A percentile compares a stretch with the other conserved stretches of the same genome.
Conservation (phyloP, 176 grass and related monocot species). For the Zoysia pacifica region DNA sequence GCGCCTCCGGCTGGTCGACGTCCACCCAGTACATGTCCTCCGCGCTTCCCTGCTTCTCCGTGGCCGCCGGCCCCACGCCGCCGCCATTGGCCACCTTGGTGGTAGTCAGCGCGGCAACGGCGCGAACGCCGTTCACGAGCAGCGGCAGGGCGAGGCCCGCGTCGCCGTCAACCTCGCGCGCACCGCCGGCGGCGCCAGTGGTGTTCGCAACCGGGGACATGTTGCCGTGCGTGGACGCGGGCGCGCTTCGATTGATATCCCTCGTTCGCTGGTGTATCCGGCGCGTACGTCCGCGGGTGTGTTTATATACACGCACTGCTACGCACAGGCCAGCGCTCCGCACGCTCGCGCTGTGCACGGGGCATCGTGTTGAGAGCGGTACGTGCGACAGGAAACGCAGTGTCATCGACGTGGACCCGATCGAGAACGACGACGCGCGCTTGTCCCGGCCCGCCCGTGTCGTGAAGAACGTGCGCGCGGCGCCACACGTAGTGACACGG, state of each 20-base stretch:
- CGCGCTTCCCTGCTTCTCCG: not conserved
- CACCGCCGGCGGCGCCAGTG: not conserved
- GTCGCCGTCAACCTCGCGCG: not conserved
- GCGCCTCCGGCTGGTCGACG: not conserved
- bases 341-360: too few species aligned
- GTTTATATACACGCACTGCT: not conserved
- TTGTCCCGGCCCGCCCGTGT: not conserved
- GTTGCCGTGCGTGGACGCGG: not conserved
- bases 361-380: too few species aligned
- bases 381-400: too few species aligned
- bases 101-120: not conserved
- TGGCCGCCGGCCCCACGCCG: not conserved
- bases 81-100: not conserved
- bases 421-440: not conserved
- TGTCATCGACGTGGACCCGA: not conserved
- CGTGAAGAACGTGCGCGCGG: not conserved
- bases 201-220: not conserved
- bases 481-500: too few species aligned
- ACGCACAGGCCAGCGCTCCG: too few species aligned
- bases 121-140: not conserved
- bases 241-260: too few species aligned
- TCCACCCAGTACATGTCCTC: slow-evolving; percentile 5
- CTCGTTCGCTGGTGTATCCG: not conserved
- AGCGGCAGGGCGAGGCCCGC: not conserved
- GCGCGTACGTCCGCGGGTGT: not conserved